Evolutionary conservation across 306 rosid genomes (phyloP).

Genomic region (Castanospermum australe): DNA sequence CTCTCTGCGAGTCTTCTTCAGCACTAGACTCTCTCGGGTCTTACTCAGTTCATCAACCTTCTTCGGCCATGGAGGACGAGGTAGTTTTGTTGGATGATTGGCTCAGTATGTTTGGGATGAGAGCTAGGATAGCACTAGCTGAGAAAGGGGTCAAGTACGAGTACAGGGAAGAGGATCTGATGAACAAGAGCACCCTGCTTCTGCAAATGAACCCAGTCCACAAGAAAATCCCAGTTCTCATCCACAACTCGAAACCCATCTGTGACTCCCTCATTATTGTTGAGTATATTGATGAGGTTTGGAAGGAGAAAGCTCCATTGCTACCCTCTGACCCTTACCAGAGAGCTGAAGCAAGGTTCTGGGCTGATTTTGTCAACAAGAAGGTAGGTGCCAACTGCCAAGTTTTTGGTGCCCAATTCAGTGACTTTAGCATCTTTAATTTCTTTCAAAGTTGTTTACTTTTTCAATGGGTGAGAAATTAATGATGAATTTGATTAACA

Average conservation of each 20-base stretch:
- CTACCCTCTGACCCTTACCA: slow-evolving; percentile 32
- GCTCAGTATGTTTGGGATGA: slow-evolving; percentile 6
- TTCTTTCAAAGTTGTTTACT: background rate
- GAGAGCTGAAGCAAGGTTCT: slow-evolving; percentile 42
- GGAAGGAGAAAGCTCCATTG: slow-evolving; percentile 26
- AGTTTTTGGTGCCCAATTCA: background rate
- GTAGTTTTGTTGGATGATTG: slow-evolving; percentile 27
- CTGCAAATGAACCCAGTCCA: slow-evolving; percentile 34
- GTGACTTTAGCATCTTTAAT: background rate
- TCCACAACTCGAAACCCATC: slow-evolving; percentile 35
- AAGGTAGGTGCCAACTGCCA: slow-evolving; percentile 21
- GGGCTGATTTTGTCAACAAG: slow-evolving; percentile 38
- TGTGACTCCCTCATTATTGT: slow-evolving; percentile 30
- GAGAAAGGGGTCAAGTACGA: slow-evolving; percentile 29
- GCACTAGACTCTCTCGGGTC: background rate
- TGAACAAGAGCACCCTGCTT: slow-evolving; percentile 35
- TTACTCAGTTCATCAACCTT: background rate
- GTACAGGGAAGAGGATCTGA: slow-evolving; percentile 27
- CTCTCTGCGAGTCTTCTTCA: background rate
- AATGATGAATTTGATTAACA: background rate
- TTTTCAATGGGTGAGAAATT: background rate
- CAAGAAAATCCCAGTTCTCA: slow-evolving; percentile 40
- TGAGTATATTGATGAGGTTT: slow-evolving; percentile 38
- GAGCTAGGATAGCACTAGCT: slow-evolving; percentile 22
- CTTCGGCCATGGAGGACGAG: background rate